Evolutionary conservation across 768 basidiomycete species (phyloP).

Genomic region (Asterophora parasitica): DNA sequence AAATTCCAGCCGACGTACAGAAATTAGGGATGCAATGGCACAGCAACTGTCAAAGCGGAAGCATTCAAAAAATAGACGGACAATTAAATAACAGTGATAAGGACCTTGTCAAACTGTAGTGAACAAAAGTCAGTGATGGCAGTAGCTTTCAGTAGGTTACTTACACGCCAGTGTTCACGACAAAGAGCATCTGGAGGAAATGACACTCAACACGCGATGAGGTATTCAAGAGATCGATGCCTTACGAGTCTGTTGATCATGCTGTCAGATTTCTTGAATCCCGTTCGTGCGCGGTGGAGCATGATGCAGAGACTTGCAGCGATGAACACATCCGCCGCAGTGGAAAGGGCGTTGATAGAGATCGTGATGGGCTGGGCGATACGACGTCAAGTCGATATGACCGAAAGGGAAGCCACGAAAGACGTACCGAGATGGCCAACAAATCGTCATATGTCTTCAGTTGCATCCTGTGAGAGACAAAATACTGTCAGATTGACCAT

Average conservation of each 20-base stretch:
- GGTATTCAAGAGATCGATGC: neutral
- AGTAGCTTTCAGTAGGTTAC: constrained; percentile 6
- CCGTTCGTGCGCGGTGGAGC: constrained; percentile 44
- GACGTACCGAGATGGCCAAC: constrained; percentile 30
- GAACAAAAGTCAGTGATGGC: constrained; percentile 5
- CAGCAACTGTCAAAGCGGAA: constrained; percentile 27
- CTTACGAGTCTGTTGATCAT: constrained; percentile 46
- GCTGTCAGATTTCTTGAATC: constrained; percentile 46
- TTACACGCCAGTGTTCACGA: constrained; percentile 48
- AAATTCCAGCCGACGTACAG: constrained; percentile 22
- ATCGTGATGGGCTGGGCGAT: constrained; percentile 37
- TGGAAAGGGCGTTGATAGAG: constrained; percentile 46
- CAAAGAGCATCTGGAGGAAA: constrained; percentile 42
- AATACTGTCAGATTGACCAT: neutral
- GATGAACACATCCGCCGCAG: constrained; percentile 44
- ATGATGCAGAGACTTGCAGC: constrained; percentile 42
- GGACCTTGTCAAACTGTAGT: constrained; percentile 33
- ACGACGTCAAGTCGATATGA: constrained; percentile 1
- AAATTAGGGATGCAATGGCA: constrained; percentile 46
- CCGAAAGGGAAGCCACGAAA: neutral
- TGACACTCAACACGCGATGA: neutral
- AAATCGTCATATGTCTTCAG: constrained; percentile 33
- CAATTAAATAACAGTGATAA: neutral
- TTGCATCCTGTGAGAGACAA: constrained; percentile 24
- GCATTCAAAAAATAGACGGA: neutral